Conservation (phyloP, 805 yeast genomes). For the Saccharomyces eubayanus region DNA sequence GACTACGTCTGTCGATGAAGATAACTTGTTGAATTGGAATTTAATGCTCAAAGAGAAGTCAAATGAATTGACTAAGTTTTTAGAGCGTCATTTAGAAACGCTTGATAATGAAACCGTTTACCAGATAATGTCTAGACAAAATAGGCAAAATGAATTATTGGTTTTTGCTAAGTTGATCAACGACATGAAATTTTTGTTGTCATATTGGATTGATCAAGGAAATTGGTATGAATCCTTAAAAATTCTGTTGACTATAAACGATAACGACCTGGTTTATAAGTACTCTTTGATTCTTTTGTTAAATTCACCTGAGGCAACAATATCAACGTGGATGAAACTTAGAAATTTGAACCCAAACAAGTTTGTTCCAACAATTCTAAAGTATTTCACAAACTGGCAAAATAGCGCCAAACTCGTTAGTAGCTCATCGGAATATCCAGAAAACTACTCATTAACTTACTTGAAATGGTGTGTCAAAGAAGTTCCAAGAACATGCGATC, state of each 20-base stretch:
- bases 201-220: slow-evolving; percentile 58
- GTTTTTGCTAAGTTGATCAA: slow-evolving; percentile 57
- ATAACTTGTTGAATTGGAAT: slow-evolving; percentile 7
- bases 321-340: slow-evolving; percentile 65
- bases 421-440: slow-evolving; percentile 32
- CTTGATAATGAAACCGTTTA: slow-evolving; percentile 64
- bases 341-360: slow-evolving; percentile 47
- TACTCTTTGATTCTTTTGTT: slow-evolving; percentile 61
- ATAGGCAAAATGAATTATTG: slow-evolving; percentile 54
- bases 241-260: slow-evolving; percentile 42
- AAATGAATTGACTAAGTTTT: slow-evolving; percentile 40
- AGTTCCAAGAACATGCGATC: slow-evolving; percentile 29
- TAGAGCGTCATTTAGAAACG: slow-evolving; percentile 38
- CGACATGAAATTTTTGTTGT: slow-evolving; percentile 62
- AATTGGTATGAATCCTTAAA: slow-evolving; percentile 69
- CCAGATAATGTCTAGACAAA: slow-evolving; percentile 61
- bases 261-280: slow-evolving; percentile 47
- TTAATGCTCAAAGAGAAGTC: slow-evolving; percentile 19
- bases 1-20: slow-evolving; percentile 1
- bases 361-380: slow-evolving; percentile 67
- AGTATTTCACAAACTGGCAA: slow-evolving; percentile 47
- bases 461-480: slow-evolving; percentile 47
- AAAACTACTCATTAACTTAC: slow-evolving; percentile 61
- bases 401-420: slow-evolving; percentile 1
- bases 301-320: slow-evolving; percentile 60